Evolutionary conservation across 2,329 filamentous ascomycete genomes (phyloP).

Genomic region (Furcasterigmium sp.): DNA sequence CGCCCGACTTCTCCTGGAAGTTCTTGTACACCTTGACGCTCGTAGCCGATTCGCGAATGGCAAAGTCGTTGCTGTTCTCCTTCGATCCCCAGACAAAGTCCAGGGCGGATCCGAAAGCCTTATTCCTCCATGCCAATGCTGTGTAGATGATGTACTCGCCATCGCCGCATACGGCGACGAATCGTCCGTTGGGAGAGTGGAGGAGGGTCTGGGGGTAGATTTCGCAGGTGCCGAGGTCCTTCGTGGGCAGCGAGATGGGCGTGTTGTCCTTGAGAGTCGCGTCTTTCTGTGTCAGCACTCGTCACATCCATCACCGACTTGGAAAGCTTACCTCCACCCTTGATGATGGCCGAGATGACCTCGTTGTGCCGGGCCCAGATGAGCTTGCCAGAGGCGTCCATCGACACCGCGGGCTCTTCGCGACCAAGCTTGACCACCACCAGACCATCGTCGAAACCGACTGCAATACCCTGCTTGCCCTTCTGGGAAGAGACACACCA

Average conservation of each 20-base stretch:
- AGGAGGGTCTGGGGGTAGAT: slow-evolving; percentile 92
- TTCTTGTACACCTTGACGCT: slow-evolving; percentile 98
- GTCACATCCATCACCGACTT: neutral
- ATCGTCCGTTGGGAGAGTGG: slow-evolving; percentile 93
- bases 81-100: slow-evolving; percentile 98
- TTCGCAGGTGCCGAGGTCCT: slow-evolving; percentile 94
- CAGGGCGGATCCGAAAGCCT: slow-evolving; percentile 89
- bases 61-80: slow-evolving; percentile 97
- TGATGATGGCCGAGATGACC: slow-evolving; percentile 91
- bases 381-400: slow-evolving; percentile 93
- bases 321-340: slow-evolving; percentile 60
- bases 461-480: slow-evolving; percentile 87
- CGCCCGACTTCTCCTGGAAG: slow-evolving; percentile 85
- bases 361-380: slow-evolving; percentile 96
- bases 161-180: slow-evolving; percentile 78
- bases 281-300: slow-evolving; percentile 45
- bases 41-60: slow-evolving; percentile 88
- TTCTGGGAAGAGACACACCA: slow-evolving; percentile 98
- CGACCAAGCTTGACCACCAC: slow-evolving; percentile 97
- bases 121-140: slow-evolving; percentile 92
- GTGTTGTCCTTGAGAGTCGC: slow-evolving; percentile 80
- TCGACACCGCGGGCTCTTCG: slow-evolving; percentile 94
- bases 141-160: slow-evolving; percentile 99
- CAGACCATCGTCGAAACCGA: slow-evolving; percentile 96
- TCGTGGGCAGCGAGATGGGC: slow-evolving; percentile 79